Percentiles rank a stretch among this genome's conserved stretches.
These are phyloP conservation scores for Rutidosis leptorrhynchoides DNA, from an alignment of 129 eudicot species.

Conservation along the genomic window DNA sequence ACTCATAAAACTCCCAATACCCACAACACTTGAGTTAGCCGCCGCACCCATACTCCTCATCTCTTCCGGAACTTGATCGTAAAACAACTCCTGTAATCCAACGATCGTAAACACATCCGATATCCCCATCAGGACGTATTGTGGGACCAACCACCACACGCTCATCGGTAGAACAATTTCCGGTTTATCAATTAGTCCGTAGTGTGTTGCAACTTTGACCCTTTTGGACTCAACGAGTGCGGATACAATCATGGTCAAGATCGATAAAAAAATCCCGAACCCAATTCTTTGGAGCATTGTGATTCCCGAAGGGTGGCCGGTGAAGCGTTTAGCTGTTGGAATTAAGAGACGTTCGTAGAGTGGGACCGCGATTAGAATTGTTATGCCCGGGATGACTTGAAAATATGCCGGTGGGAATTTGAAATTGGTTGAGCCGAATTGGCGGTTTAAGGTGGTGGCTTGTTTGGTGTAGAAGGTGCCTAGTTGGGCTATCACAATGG, in stretches of 20 bases:
- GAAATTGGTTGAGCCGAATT: conserved; percentile 28
- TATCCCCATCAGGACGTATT: conserved; percentile 40
- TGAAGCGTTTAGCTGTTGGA: conserved; percentile 40
- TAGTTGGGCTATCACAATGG: conserved; percentile 48
- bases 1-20: conserved; percentile 49
- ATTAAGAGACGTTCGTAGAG: conserved; percentile 45
- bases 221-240: conserved; percentile 49
- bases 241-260: conserved; percentile 43
- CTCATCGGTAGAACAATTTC: conserved; percentile 35
- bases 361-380: conserved; percentile 46
- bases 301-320: conserved; percentile 50
- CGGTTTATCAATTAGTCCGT: conserved; percentile 35
- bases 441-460: conserved; percentile 45
- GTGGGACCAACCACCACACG: conserved; percentile 51
- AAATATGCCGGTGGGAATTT: conserved; percentile 46
- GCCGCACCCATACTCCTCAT: conserved; percentile 62
- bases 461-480: conserved; percentile 60
- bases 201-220: conserved; percentile 25
- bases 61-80: conserved; percentile 52
- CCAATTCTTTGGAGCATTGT: conserved; percentile 65
- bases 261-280: conserved; percentile 38
- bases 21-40: conserved; percentile 35
- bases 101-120: conserved; percentile 45
- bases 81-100: conserved; percentile 57
- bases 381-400: conserved; percentile 50